A percentile compares a stretch with the other conserved stretches of the same genome.
Conservation (phyloP, 2,329 filamentous ascomycete genomes). For the Alternaria hordeiaustralica region DNA sequence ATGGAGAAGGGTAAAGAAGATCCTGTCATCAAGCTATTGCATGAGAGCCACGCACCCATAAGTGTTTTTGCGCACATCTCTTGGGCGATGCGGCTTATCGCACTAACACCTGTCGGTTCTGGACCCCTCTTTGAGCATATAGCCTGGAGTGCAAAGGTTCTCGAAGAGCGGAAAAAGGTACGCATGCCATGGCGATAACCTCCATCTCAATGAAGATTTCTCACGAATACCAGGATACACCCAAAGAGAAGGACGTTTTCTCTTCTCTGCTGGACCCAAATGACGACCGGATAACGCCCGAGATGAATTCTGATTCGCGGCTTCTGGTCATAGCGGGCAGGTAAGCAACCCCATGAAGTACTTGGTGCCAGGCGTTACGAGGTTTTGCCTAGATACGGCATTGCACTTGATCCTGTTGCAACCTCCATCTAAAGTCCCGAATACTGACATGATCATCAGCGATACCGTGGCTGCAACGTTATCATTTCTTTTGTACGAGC, state of each 20-base stretch:
- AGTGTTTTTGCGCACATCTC: slow-evolving; percentile 29
- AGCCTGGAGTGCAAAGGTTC: slow-evolving; percentile 29
- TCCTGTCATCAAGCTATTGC: slow-evolving; percentile 33
- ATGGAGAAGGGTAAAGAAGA: slow-evolving; percentile 38
- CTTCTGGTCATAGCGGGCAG: slow-evolving; percentile 42
- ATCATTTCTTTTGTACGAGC: slow-evolving; percentile 37
- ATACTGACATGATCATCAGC: slow-evolving; percentile 15
- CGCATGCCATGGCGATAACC: background rate
- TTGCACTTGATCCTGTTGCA: background rate
- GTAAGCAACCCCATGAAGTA: slow-evolving; percentile 15
- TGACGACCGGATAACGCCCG: slow-evolving; percentile 24
- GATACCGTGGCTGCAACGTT: slow-evolving; percentile 41
- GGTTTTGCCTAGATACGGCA: background rate
- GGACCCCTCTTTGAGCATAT: slow-evolving; percentile 33
- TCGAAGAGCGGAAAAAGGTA: slow-evolving; percentile 38
- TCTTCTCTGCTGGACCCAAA: slow-evolving; percentile 31
- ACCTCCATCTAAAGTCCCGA: background rate
- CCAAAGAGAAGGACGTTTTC: slow-evolving; percentile 39
- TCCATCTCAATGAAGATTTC: background rate
- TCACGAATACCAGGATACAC: slow-evolving; percentile 21
- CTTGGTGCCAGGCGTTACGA: background rate
- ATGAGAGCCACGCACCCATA: slow-evolving; percentile 30
- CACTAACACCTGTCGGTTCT: slow-evolving; percentile 23
- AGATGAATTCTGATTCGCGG: slow-evolving; percentile 35
- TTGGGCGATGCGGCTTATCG: slow-evolving; percentile 28